Evolutionary conservation across 2,329 filamentous ascomycete species (phyloP).

Genomic region (Stromatinia cepivora): DNA sequence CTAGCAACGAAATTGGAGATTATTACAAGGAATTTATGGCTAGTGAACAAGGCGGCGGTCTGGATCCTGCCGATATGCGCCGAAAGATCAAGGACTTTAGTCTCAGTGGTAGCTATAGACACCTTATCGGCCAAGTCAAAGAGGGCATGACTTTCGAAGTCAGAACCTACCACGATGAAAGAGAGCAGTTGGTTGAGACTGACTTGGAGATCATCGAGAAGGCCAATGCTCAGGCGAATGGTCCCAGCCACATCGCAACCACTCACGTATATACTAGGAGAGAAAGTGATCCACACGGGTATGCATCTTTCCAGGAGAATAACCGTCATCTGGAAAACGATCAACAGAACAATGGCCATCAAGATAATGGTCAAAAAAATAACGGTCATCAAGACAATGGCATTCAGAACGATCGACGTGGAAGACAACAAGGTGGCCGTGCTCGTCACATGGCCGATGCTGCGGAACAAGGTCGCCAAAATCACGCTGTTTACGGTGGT

Average conservation of each 20-base stretch:
- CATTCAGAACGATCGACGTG: background rate
- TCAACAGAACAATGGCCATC: background rate
- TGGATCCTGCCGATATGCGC: constrained; percentile 86
- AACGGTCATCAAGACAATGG: background rate
- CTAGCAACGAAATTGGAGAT: constrained; percentile 75
- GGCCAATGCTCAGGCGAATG: constrained; percentile 8
- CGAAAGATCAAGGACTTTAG: constrained; percentile 84
- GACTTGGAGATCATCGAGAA: constrained; percentile 63
- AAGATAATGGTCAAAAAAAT: background rate
- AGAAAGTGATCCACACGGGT: constrained; percentile 10
- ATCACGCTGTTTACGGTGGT: background rate
- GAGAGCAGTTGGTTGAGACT: constrained; percentile 85
- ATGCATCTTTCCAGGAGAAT: background rate
- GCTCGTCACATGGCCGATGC: constrained; percentile 11
- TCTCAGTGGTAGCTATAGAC: constrained; percentile 84
- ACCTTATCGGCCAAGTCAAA: constrained; percentile 71
- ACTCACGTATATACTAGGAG: constrained; percentile 5
- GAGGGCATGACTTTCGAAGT: constrained; percentile 65
- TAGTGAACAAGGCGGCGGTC: constrained; percentile 69
- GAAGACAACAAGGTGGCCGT: constrained; percentile 3
- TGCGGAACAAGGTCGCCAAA: constrained; percentile 13
- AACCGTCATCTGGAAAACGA: background rate
- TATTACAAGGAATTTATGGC: constrained; percentile 89
- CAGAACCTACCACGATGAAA: constrained; percentile 65
- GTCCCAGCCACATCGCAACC: background rate